Evolutionary conservation across 1,284 basidiomycete genomes (phyloP).

Genomic region (Meira miltonrushii): DNA sequence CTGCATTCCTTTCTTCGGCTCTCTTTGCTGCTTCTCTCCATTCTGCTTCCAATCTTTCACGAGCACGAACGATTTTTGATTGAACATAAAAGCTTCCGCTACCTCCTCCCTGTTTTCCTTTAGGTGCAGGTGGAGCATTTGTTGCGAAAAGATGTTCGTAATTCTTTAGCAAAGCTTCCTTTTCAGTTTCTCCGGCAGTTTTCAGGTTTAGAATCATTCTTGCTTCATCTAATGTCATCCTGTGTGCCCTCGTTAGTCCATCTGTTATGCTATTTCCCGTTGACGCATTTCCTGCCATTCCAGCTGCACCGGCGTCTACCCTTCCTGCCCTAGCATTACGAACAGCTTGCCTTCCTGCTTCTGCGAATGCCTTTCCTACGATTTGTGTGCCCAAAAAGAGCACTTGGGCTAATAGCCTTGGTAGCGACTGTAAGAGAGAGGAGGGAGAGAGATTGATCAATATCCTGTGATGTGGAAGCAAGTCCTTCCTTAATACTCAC

Average conservation of each 20-base stretch:
- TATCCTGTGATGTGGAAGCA: too few relatives aligned
- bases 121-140: constrained; percentile 59
- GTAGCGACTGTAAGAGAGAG: constrained; percentile 37
- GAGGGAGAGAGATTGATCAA: not conserved
- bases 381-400: constrained; percentile 73
- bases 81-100: constrained; percentile 67
- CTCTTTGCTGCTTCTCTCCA: constrained; percentile 28
- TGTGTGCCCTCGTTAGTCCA: constrained; percentile 63
- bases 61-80: constrained; percentile 89
- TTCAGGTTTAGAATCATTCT: constrained; percentile 79
- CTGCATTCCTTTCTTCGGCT: not conserved
- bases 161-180: constrained; percentile 58
- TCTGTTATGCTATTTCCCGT: constrained; percentile 43
- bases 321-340: constrained; percentile 78
- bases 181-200: constrained; percentile 9
- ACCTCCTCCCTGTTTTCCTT: constrained; percentile 46
- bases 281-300: constrained; percentile 41
- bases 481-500: too few relatives aligned
- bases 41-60: constrained; percentile 89
- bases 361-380: constrained; percentile 82
- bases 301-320: constrained; percentile 67
- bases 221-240: constrained; percentile 95
- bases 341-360: constrained; percentile 84
- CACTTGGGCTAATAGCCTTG: constrained; percentile 70
- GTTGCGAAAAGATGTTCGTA: constrained; percentile 91